Evolutionary conservation across 2,329 filamentous ascomycete genomes (phyloP), one percentile per base, ranked within the genome.

Genomic region (Aureobasidium sp.): DNA sequence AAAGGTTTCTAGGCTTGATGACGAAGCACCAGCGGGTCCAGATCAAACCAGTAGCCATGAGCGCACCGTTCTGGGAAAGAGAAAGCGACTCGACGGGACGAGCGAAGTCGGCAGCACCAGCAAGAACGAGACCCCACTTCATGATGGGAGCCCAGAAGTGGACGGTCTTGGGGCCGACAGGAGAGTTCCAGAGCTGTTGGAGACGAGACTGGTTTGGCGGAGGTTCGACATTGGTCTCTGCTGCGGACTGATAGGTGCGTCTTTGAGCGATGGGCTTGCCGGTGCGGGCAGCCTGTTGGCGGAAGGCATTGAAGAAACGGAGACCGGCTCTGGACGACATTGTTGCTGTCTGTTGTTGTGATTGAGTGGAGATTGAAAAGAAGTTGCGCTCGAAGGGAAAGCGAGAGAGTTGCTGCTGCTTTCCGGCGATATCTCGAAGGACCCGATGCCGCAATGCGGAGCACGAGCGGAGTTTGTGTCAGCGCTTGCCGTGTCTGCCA

Each of bases 1-100:
- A 88, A 71, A 91, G 79, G 82, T 99, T 99, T 77, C 86, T 86
- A 62, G 94, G 94, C 77, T 86, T 91, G 78, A 99, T 99, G 76
- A 99, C 89, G 73, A 97, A 83, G 82, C 94, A 99, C 94, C 94
- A 99, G 68, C 94, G 86, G 49, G 94, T 99, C 94, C 94, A 99
- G 83, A 99, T 99, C 67, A 89, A 78, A 67, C 94, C 94, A 10
- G 94, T 99, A 69, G 86, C 86, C 73, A 90, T 94, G 68, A 99
- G 84, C 63, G 94, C 93, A 55, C 81, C 81, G 79, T 97, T 99
- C 78, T 97, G 92, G 34, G 90, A 94, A 65, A 97, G 80, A 44
- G 92, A 97, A 68, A 99, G 90, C 76, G 91, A 91, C 76, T 95
- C 90, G 65, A 89, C 91, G 36, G 94, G 94, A 68, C 94, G 91